phyloP scores from a whole-genome alignment of 116 monocot species.

The Zostera marina region DNA sequence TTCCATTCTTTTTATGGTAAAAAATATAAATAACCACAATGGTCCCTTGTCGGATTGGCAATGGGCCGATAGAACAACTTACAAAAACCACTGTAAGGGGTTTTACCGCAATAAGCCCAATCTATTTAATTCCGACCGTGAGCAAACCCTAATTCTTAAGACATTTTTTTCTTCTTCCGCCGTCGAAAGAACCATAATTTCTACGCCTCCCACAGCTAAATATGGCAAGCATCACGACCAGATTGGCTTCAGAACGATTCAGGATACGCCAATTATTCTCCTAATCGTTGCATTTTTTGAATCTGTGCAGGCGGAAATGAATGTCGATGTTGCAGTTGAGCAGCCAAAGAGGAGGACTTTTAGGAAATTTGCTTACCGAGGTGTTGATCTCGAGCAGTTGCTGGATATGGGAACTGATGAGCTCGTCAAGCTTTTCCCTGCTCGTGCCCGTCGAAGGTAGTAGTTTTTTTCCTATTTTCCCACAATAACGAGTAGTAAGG shows the following conservation, averaged over 20 bases:
- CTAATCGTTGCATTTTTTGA: not conserved
- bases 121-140: not conserved
- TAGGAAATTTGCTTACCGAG: slow-evolving; percentile 53
- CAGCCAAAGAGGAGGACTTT: slow-evolving; percentile 70
- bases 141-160: not conserved
- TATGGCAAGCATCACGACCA: not conserved
- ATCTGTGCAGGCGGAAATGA: slow-evolving; percentile 20
- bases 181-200: too few relatives aligned
- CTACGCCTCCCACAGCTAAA: not conserved
- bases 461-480: too few relatives aligned
- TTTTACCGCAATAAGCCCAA: too few relatives aligned
- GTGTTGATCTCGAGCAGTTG: slow-evolving; percentile 60
- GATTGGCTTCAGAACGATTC: too few relatives aligned
- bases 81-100: too few relatives aligned
- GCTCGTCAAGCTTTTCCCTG: slow-evolving; percentile 56
- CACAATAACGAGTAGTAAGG: not conserved
- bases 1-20: too few relatives aligned
- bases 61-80: too few relatives aligned
- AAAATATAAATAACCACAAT: too few relatives aligned
- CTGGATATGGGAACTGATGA: slow-evolving; percentile 75
- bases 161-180: too few relatives aligned
- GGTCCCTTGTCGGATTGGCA: too few relatives aligned
- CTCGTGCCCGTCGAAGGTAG: slow-evolving; percentile 53
- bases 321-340: slow-evolving; percentile 23
- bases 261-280: too few relatives aligned